phyloP scores from a whole-genome alignment of 2,329 filamentous ascomycete genomes.

The Rugonectria rugulosa region DNA sequence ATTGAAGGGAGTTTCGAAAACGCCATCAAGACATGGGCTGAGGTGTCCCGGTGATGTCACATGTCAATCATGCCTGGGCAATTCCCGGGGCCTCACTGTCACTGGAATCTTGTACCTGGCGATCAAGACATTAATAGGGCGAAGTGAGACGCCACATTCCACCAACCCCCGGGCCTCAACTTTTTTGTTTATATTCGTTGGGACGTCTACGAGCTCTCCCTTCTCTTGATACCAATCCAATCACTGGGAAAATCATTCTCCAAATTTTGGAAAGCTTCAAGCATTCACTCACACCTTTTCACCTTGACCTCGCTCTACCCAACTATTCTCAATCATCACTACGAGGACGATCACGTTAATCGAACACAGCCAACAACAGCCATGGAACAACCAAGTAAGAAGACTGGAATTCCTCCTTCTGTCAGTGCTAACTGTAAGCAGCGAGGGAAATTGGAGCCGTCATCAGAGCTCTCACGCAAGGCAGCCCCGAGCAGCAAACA shows the following conservation, averaged over 20 bases:
- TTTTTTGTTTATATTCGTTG: constrained; percentile 7
- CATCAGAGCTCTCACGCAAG: constrained; percentile 73
- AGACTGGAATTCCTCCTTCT: not conserved
- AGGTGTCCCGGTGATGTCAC: not conserved
- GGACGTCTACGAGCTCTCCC: not conserved
- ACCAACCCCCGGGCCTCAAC: not conserved
- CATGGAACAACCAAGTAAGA: constrained; percentile 53
- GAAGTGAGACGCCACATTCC: constrained; percentile 14
- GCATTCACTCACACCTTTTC: not conserved
- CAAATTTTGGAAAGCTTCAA: not conserved
- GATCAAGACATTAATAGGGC: not conserved
- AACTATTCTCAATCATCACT: not conserved
- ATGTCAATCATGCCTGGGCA: not conserved
- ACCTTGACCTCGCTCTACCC: not conserved
- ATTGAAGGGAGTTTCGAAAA: not conserved
- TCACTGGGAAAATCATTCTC: too few species aligned
- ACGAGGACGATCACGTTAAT: too few species aligned
- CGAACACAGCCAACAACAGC: not conserved
- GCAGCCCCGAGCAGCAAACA: constrained; percentile 70
- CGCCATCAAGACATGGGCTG: not conserved
- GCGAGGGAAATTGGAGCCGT: constrained; percentile 69
- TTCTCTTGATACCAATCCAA: not conserved
- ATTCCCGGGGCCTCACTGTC: not conserved
- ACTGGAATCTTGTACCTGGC: not conserved
- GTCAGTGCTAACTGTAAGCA: constrained; percentile 24